Conservation (phyloP, 73 alveolate genomes). For the Symbiodinium pilosum region DNA sequence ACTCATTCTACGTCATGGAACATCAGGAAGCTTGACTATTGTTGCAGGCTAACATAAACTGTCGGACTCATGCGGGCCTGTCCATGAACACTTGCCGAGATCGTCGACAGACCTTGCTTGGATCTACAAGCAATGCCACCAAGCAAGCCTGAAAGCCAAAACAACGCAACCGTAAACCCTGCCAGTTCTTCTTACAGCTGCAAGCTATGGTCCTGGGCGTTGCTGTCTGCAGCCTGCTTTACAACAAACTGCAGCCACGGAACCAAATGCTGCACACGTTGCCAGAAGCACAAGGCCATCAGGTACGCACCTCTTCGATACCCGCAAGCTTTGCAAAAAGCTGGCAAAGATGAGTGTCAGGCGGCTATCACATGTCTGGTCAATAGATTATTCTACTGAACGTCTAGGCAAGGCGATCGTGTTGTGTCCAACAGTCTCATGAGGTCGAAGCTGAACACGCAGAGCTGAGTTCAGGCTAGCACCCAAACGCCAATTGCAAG, state of each 20-base stretch:
- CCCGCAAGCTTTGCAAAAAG: too few relatives aligned
- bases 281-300: constrained; percentile 10
- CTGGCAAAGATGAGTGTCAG: background rate
- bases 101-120: background rate
- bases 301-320: background rate
- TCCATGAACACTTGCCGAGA: background rate
- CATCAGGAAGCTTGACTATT: too few relatives aligned
- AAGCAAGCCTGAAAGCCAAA: too few relatives aligned
- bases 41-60: too few relatives aligned
- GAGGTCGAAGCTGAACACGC: background rate
- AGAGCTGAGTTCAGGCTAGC: background rate
- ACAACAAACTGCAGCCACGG: background rate
- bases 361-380: background rate
- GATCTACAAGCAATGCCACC: background rate
- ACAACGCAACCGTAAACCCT: too few relatives aligned
- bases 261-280: background rate
- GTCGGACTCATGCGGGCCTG: too few relatives aligned
- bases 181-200: background rate
- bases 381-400: too few relatives aligned
- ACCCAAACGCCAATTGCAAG: background rate
- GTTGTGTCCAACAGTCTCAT: too few relatives aligned
- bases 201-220: background rate
- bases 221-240: background rate
- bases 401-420: too few relatives aligned
- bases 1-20: too few relatives aligned